Evolutionary conservation across 176 grass and related monocot species (phyloP), one percentile per base, ranked within the genome.

Genomic region (Hsuehochloa calcarea): DNA sequence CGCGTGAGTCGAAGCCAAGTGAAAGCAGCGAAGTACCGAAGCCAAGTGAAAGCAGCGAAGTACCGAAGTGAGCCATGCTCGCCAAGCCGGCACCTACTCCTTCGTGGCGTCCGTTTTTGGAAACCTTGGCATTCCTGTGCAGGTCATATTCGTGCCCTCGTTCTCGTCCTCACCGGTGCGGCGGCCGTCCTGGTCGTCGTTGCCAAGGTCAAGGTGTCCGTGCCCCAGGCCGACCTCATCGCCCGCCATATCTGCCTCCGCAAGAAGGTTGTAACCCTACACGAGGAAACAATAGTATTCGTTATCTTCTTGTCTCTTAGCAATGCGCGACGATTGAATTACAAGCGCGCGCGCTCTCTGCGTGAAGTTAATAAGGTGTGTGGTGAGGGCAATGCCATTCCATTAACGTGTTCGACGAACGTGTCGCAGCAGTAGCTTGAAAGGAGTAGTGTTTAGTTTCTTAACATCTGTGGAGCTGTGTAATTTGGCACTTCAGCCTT

Each of bases 221-320:
- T 89, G 75, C 76, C 91, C 67, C 89, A 92, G 76, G 93, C 81
- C 62, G 87, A 95, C 82, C 92, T 87, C 83, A 87, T 82, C 68
- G 77, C 82, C 10, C 96, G 95, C 82, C 95, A 98, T 54, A 87
- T 80, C 61, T 85, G 93, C 80, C 67, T 95, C 85, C 95, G 93
- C 51, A 98, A 93, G 93, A 98, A 98, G 93, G 95, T 92, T 70
- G 26, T 8, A 31, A 17, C 12, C 7, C 23, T 27, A 4, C 44
- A 26, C 5, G 5, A 41, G 17, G 0, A 5, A 4, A 23, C 15
- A 17, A 25, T 19, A 31, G 1, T 10, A 3, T 58, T n/a, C 2
- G 3, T 11, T 55, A 16, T 59, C 77, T 16, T 70, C 17, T 35
- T 38, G 3, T 62, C 27, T 83, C 9, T 65, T 55, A 11, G 10